phyloP scores from a whole-genome alignment of 1,284 basidiomycete species.

The Malassezia dermatis region DNA sequence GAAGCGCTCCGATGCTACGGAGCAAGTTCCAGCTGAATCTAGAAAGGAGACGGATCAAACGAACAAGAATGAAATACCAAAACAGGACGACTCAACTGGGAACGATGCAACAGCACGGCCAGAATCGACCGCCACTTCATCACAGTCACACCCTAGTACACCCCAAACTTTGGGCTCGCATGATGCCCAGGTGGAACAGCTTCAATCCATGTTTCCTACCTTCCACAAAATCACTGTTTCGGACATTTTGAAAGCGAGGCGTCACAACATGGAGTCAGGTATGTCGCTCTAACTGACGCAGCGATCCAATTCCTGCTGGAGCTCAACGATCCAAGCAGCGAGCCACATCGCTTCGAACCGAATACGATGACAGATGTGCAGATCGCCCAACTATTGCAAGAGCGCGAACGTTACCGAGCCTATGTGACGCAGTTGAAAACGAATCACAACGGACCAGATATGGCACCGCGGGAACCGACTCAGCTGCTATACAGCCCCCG shows the following conservation, averaged over 20 bases:
- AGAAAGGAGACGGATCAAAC: background rate
- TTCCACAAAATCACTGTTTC: background rate
- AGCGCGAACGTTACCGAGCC: background rate
- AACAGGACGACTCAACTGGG: background rate
- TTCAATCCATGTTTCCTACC: slow-evolving; percentile 11
- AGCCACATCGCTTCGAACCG: background rate
- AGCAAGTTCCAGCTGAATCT: no score
- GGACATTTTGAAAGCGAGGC: background rate
- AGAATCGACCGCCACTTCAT: background rate
- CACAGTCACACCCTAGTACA: background rate
- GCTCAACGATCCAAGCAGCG: slow-evolving; percentile 7
- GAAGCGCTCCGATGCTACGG: no score
- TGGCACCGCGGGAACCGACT: slow-evolving; percentile 4
- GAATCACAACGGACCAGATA: background rate
- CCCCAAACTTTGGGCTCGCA: background rate
- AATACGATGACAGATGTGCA: background rate
- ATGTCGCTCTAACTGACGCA: background rate
- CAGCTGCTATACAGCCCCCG: slow-evolving; percentile 13
- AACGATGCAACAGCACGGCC: background rate
- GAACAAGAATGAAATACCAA: background rate
- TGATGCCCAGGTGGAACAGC: background rate
- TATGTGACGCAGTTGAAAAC: background rate
- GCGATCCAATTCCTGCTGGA: slow-evolving; percentile 3
- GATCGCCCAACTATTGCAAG: background rate
- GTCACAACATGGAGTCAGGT: slow-evolving; percentile 10